Evolutionary conservation across 768 basidiomycete species (phyloP).

Genomic region (Trametes elegans): DNA sequence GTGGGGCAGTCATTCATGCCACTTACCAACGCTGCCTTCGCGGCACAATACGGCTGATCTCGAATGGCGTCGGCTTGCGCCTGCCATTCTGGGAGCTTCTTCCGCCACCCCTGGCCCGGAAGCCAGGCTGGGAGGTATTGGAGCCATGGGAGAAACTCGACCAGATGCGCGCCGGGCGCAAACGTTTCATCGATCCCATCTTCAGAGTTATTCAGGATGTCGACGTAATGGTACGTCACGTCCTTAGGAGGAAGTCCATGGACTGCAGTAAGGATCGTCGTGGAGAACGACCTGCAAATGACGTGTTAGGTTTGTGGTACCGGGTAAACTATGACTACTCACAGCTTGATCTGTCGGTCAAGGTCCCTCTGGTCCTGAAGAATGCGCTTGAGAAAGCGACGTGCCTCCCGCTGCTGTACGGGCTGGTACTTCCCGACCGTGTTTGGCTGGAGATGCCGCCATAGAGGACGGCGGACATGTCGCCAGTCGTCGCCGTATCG

Average conservation of each 20-base stretch:
- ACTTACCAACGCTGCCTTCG: slow-evolving; percentile 52
- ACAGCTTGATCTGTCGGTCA: neutral
- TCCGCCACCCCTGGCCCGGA: slow-evolving; percentile 62
- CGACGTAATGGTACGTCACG: neutral
- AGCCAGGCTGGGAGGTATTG: slow-evolving; percentile 57
- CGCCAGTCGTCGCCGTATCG: slow-evolving; percentile 6
- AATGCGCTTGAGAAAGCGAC: neutral
- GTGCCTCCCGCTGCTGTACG: neutral
- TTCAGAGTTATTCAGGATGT: neutral
- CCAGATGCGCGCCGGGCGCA: neutral
- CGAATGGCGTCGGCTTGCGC: slow-evolving; percentile 57
- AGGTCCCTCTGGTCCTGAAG: neutral
- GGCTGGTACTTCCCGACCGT: neutral
- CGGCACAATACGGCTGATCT: slow-evolving; percentile 56
- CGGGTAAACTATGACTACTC: no score
- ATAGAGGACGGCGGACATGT: neutral
- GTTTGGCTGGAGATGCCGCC: neutral
- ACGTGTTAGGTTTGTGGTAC: no score
- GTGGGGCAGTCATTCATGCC: no score
- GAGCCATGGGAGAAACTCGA: neutral
- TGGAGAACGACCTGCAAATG: neutral
- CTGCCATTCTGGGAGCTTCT: slow-evolving; percentile 56
- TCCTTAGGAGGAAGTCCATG: neutral
- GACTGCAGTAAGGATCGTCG: neutral
- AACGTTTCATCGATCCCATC: neutral